Evolutionary conservation across 345 rosid species (phyloP).

Genomic region (Clarkia xantiana): DNA sequence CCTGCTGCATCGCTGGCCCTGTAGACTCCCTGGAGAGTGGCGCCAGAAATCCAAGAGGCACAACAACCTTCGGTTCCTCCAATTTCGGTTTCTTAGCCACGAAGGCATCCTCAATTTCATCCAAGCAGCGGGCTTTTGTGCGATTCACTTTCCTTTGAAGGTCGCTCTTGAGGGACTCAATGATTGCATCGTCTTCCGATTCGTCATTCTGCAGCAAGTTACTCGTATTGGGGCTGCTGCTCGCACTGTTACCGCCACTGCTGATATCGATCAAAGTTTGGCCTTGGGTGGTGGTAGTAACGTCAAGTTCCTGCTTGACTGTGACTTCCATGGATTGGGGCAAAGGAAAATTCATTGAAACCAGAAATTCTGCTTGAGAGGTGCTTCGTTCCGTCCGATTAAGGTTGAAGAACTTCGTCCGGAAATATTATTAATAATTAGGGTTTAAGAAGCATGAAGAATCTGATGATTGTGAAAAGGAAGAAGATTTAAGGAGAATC

Average conservation of each 20-base stretch:
- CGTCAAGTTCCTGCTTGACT: slow-evolving; percentile 2
- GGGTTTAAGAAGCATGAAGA: too few relatives aligned
- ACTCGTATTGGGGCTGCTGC: not conserved
- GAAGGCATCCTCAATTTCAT: slow-evolving; percentile 3
- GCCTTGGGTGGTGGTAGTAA: too few relatives aligned
- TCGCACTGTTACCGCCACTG: too few relatives aligned
- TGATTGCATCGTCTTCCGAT: too few relatives aligned
- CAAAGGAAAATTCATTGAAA: too few relatives aligned
- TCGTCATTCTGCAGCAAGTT: not conserved
- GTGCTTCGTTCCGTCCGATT: too few relatives aligned
- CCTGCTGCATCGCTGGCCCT: not conserved
- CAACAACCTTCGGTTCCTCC: not conserved
- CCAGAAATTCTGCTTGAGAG: too few relatives aligned
- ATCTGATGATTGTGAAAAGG: too few relatives aligned
- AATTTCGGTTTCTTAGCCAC: slow-evolving; percentile 3
- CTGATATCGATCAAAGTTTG: too few relatives aligned
- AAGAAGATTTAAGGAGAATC: too few relatives aligned
- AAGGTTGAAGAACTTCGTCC: too few relatives aligned
- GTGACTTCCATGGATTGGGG: not conserved
- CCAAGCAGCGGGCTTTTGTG: slow-evolving; percentile 5
- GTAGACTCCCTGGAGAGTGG: not conserved
- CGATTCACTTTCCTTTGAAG: not conserved
- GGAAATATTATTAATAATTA: too few relatives aligned
- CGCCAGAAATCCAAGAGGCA: slow-evolving; percentile 3
- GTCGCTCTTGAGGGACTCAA: not conserved